A percentile compares a stretch with the other conserved stretches of the same genome.
phyloP scores from a whole-genome alignment of 805 yeast species.

The Metschnikowia corniflorae region DNA sequence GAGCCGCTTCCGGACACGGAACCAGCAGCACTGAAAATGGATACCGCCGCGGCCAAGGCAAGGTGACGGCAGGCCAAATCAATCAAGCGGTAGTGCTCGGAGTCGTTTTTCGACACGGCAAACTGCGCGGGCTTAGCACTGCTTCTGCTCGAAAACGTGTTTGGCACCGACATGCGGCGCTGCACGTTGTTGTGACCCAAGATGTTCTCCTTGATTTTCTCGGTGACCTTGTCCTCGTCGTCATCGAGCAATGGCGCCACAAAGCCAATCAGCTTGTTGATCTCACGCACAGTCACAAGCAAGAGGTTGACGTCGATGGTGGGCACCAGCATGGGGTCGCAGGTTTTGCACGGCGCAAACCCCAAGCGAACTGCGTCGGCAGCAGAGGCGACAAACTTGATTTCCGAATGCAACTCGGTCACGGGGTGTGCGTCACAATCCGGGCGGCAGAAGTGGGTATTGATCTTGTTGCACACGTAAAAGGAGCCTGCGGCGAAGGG shows the following conservation, averaged over 20 bases:
- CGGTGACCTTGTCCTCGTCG: slow-evolving; percentile 38
- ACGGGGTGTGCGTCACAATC: slow-evolving; percentile 55
- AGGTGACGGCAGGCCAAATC: slow-evolving; percentile 81
- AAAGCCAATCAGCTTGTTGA: slow-evolving; percentile 58
- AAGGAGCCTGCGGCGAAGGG: slow-evolving; percentile 63
- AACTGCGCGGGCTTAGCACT: slow-evolving; percentile 3
- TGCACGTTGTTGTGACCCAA: slow-evolving; percentile 21
- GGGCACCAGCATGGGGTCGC: slow-evolving; percentile 50
- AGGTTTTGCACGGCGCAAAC: slow-evolving; percentile 49
- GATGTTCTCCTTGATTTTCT: slow-evolving; percentile 35
- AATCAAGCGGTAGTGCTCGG: slow-evolving; percentile 65
- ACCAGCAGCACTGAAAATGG: slow-evolving; percentile 23
- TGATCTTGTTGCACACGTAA: slow-evolving; percentile 45
- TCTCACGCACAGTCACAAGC: slow-evolving; percentile 47
- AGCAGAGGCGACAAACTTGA: slow-evolving; percentile 40
- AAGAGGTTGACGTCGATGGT: slow-evolving; percentile 45
- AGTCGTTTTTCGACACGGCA: slow-evolving; percentile 52
- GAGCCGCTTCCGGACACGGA: slow-evolving; percentile 16
- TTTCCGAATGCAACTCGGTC: slow-evolving; percentile 42
- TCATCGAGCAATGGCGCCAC: slow-evolving; percentile 48
- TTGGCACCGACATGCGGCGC: slow-evolving; percentile 31
- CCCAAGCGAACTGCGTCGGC: slow-evolving; percentile 45
- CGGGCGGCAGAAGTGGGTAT: slow-evolving; percentile 57
- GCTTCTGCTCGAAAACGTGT: slow-evolving; percentile 15
- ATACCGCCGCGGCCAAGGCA: slow-evolving; percentile 69